Evolutionary conservation across 768 basidiomycete genomes (phyloP).

Genomic region (Multifurca ochricompacta): DNA sequence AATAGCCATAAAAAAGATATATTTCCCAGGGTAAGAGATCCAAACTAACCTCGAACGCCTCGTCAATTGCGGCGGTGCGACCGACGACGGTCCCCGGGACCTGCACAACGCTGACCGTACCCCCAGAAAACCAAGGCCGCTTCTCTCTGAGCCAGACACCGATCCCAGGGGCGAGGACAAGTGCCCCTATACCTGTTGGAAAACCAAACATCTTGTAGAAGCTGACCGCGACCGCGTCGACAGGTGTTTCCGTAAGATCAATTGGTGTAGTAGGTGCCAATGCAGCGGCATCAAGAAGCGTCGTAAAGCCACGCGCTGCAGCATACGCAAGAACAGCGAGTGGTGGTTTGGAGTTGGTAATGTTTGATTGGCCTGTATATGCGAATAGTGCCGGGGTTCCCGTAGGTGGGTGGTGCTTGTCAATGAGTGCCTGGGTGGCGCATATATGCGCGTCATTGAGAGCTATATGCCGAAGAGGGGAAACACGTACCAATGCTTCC

Average conservation of each 20-base stretch:
- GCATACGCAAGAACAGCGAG: constrained; percentile 60
- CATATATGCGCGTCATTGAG: background rate
- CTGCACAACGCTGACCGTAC: constrained; percentile 75
- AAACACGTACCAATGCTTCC: constrained; percentile 46
- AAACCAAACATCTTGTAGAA: constrained; percentile 92
- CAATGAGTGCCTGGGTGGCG: constrained; percentile 43
- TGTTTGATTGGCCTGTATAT: constrained; percentile 75
- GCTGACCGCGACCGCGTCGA: constrained; percentile 77
- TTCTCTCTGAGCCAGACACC: constrained; percentile 54
- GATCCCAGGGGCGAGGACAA: constrained; percentile 40
- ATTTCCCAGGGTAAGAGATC: too few relatives aligned
- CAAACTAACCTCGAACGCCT: constrained; percentile 67
- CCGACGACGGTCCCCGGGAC: constrained; percentile 69
- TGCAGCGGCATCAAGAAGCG: constrained; percentile 77
- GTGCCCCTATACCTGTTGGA: constrained; percentile 76
- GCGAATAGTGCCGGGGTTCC: constrained; percentile 57
- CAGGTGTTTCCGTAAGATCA: constrained; percentile 54
- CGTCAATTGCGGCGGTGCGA: constrained; percentile 47
- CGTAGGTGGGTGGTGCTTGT: constrained; percentile 41
- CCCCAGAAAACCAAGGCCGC: constrained; percentile 81
- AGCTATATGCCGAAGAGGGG: constrained; percentile 3
- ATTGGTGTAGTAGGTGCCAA: constrained; percentile 65
- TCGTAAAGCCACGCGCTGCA: constrained; percentile 59
- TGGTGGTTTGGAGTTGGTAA: constrained; percentile 66
- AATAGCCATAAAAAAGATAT: background rate